phyloP scores from a whole-genome alignment of 306 rosid genomes.

The Cyclanthera cordifolia region DNA sequence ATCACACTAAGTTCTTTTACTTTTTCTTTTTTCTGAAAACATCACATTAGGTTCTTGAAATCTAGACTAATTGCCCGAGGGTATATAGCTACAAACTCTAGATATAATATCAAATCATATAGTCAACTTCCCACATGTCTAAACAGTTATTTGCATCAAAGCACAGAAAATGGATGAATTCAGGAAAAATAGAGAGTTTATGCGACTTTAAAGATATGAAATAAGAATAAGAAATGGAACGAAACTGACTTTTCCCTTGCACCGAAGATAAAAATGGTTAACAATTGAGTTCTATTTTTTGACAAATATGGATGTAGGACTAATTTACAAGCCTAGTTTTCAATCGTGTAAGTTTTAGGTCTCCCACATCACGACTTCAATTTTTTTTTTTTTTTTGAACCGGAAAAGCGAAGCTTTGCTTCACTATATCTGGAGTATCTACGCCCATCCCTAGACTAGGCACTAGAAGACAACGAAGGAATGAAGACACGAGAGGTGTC shows the following conservation, averaged over 20 bases:
- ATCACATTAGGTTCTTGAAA: not conserved
- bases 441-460: too few relatives aligned
- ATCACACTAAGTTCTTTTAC: not conserved
- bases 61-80: not conserved
- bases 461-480: too few relatives aligned
- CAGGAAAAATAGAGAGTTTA: not conserved
- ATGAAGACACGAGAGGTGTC: too few relatives aligned
- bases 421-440: too few relatives aligned
- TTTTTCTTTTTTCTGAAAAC: too few relatives aligned
- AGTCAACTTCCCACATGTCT: not conserved
- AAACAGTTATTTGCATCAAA: constrained; percentile 3
- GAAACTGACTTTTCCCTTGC: not conserved
- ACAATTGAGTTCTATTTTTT: not conserved
- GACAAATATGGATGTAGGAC: not conserved
- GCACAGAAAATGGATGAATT: not conserved
- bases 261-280: not conserved
- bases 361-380: too few relatives aligned
- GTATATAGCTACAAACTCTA: not conserved
- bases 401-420: too few relatives aligned
- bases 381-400: too few relatives aligned
- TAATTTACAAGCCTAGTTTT: not conserved
- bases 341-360: not conserved
- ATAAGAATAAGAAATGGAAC: not conserved
- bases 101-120: not conserved
- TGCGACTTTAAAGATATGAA: not conserved